These are phyloP conservation scores for Fragilariopsis cylindrus DNA, from an alignment of 108 stramenopile genomes.

Conservation along the genomic window DNA sequence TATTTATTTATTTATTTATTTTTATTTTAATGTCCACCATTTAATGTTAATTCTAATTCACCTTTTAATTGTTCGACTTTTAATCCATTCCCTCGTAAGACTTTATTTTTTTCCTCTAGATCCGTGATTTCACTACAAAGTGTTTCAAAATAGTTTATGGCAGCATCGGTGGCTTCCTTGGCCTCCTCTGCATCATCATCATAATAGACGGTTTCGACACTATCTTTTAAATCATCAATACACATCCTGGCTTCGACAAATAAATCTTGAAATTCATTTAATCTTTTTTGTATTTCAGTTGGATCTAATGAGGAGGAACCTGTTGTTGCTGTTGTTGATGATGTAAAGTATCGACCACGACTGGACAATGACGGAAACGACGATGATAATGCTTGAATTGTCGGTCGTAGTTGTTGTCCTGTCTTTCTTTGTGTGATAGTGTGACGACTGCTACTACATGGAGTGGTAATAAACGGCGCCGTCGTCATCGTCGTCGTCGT, in stretches of 20 bases:
- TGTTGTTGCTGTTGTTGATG: no score
- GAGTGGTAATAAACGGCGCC: no score
- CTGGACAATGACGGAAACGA: no score
- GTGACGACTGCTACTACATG: no score
- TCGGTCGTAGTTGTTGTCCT: no score
- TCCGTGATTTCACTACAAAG: slow-evolving; percentile 28
- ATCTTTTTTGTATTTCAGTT: slow-evolving; percentile 3
- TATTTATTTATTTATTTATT: no score
- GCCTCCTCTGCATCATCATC: slow-evolving; percentile 46
- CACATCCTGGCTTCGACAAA: slow-evolving; percentile 54
- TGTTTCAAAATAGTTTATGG: slow-evolving; percentile 27
- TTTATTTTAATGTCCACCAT: background rate
- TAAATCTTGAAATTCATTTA: slow-evolving; percentile 48
- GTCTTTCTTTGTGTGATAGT: no score
- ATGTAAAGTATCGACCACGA: no score
- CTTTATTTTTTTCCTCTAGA: slow-evolving; percentile 28
- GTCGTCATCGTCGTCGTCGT: no score
- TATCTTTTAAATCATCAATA: slow-evolving; percentile 45
- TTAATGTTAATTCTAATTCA: slow-evolving; percentile 39
- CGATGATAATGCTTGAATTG: no score
- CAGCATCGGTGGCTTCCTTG: slow-evolving; percentile 41
- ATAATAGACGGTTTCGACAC: slow-evolving; percentile 44
- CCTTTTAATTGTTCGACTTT: slow-evolving; percentile 60
- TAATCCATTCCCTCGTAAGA: slow-evolving; percentile 42
- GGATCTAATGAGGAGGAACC: background rate